These are phyloP conservation scores for Caloboletus firmus DNA, from an alignment of 1,284 basidiomycete genomes.

Conservation along the genomic window DNA sequence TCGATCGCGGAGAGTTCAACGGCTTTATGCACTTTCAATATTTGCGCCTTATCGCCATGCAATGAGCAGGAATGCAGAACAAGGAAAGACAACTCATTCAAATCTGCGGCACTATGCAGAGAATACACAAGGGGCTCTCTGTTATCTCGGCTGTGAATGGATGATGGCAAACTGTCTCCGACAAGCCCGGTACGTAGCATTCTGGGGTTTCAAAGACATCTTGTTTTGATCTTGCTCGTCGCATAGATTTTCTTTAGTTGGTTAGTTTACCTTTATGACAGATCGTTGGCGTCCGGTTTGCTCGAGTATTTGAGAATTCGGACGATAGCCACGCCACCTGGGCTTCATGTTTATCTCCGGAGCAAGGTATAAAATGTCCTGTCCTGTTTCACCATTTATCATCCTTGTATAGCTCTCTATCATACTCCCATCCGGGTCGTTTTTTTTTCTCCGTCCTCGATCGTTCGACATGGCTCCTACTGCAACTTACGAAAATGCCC, in stretches of 20 bases:
- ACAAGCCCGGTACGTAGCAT: neutral
- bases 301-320: neutral
- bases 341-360: neutral
- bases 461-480: constrained; percentile 28
- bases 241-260: neutral
- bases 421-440: constrained; percentile 10
- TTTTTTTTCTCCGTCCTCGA: neutral
- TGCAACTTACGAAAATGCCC: constrained; percentile 18
- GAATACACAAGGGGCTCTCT: neutral
- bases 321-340: constrained; percentile 1
- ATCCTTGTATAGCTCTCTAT: constrained; percentile 6
- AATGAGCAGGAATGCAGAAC: too few relatives aligned
- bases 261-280: constrained; percentile 10
- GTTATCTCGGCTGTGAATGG: neutral
- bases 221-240: neutral
- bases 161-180: neutral
- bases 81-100: too few relatives aligned
- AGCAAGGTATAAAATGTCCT: constrained; percentile 28
- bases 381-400: constrained; percentile 24
- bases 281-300: neutral
- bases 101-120: neutral
- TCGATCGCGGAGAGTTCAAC: too few relatives aligned
- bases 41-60: too few relatives aligned
- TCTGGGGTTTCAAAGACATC: neutral
- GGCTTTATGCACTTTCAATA: neutral